Conservation (phyloP, 2,329 filamentous ascomycete species). For the Talaromyces sp. region DNA sequence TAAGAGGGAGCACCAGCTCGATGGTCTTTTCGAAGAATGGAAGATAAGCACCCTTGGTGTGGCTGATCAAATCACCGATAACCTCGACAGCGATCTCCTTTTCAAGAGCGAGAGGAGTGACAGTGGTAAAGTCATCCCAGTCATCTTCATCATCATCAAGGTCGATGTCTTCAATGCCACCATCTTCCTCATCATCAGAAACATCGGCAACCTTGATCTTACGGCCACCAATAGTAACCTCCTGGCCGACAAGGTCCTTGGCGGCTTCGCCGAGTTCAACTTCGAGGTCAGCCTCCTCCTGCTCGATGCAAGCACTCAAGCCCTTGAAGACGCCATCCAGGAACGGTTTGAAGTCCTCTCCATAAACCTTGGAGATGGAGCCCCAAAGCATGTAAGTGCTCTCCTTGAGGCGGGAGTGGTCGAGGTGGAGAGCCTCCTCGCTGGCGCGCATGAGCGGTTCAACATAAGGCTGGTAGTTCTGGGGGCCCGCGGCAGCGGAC, state of each 20-base stretch:
- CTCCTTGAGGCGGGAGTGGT: conserved; percentile 86
- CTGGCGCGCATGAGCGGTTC: conserved; percentile 85
- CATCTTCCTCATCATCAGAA: conserved; percentile 60
- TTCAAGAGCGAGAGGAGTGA: conserved; percentile 86
- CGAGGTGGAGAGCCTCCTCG: conserved; percentile 83
- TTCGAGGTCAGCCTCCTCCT: conserved; percentile 80
- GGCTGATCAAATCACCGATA: conserved; percentile 83
- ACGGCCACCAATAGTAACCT: conserved; percentile 74
- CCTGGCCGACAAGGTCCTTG: conserved; percentile 68
- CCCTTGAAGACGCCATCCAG: conserved; percentile 44
- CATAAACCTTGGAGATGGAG: conserved; percentile 88
- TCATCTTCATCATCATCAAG: conserved; percentile 77
- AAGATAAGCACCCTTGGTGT: conserved; percentile 74
- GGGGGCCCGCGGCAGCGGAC: conserved; percentile 77
- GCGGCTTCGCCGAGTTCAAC: conserved; percentile 70
- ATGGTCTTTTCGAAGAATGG: conserved; percentile 87
- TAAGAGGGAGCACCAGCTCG: conserved; percentile 71
- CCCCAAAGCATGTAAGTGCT: conserved; percentile 98
- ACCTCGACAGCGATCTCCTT: conserved; percentile 97
- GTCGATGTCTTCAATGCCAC: conserved; percentile 59
- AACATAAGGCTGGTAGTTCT: conserved; percentile 87
- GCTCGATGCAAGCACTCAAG: conserved; percentile 78
- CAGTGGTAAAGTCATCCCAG: conserved; percentile 76
- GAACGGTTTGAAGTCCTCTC: conserved; percentile 54
- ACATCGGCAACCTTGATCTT: conserved; percentile 74